Conservation (phyloP, 805 yeast species). For the Metahyphopichia silvanorum region DNA sequence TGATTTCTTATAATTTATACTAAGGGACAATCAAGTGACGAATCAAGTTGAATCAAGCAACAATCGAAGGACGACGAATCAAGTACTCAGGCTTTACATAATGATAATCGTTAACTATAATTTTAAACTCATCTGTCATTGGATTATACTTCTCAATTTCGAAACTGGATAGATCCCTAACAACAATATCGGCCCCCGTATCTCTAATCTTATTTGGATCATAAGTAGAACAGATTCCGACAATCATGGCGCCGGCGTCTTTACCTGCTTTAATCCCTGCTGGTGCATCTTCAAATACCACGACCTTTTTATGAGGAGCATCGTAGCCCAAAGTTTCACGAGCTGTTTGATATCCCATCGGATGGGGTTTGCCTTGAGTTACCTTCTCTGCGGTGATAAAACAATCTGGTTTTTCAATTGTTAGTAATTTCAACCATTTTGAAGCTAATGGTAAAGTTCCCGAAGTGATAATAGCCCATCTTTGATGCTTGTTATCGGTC, state of each 20-base stretch:
- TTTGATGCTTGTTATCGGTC: slow-evolving; percentile 20
- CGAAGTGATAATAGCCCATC: slow-evolving; percentile 29
- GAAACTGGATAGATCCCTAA: slow-evolving; percentile 22
- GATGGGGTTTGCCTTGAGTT: slow-evolving; percentile 27
- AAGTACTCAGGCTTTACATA: slow-evolving; percentile 32
- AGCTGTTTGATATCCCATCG: slow-evolving; percentile 26
- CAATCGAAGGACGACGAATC: slow-evolving; percentile 4
- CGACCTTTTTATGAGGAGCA: slow-evolving; percentile 19
- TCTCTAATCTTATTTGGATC: slow-evolving; percentile 21
- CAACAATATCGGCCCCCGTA: slow-evolving; percentile 28
- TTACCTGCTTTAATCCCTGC: slow-evolving; percentile 28
- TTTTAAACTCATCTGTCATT: slow-evolving; percentile 33
- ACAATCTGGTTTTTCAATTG: slow-evolving; percentile 20
- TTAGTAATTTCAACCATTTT: slow-evolving; percentile 25
- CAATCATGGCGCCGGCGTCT: slow-evolving; percentile 27
- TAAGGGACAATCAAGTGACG: neutral
- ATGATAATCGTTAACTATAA: slow-evolving; percentile 28
- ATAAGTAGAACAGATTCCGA: slow-evolving; percentile 28
- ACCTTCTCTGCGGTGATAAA: slow-evolving; percentile 28
- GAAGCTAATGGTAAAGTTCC: slow-evolving; percentile 29
- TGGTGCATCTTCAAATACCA: slow-evolving; percentile 29
- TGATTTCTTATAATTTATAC: slow-evolving; percentile 6
- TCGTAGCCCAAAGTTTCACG: slow-evolving; percentile 25
- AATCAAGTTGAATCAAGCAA: neutral
- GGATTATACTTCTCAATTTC: slow-evolving; percentile 21